These are phyloP conservation scores for Globisporangium iwayamae DNA, from an alignment of 352 stramenopile species.

Conservation along the genomic window DNA sequence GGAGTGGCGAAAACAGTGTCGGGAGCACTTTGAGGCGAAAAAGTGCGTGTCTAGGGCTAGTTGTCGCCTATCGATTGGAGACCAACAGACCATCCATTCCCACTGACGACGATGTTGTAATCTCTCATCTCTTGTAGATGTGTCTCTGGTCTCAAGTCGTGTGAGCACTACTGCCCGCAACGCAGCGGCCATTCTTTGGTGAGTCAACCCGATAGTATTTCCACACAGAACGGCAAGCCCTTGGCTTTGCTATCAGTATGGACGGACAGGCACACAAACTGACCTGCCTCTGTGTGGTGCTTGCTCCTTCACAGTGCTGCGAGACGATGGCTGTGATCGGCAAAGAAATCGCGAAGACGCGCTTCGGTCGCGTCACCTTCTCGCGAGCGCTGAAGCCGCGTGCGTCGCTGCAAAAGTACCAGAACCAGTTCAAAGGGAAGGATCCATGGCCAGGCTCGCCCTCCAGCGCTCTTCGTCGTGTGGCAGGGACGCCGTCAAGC, in stretches of 20 bases:
- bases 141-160: constrained; percentile 38
- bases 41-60: constrained; percentile 24
- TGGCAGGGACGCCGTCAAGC: not conserved
- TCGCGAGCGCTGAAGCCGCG: constrained; percentile 59
- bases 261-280: not conserved
- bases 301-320: constrained; percentile 39
- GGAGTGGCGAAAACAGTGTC: constrained; percentile 55
- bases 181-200: constrained; percentile 60
- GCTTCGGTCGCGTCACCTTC: constrained; percentile 59
- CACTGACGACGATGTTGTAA: not conserved
- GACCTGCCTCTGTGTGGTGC: not conserved
- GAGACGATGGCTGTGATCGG: constrained; percentile 61
- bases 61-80: not conserved
- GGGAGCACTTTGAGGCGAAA: constrained; percentile 48
- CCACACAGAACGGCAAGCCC: not conserved
- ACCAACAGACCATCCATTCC: too few relatives aligned
- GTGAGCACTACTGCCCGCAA: constrained; percentile 68
- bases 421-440: constrained; percentile 56
- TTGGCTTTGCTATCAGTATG: not conserved
- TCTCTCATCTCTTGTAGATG: constrained; percentile 30
- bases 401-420: constrained; percentile 63
- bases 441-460: constrained; percentile 63
- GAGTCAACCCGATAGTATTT: constrained; percentile 15
- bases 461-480: constrained; percentile 1
- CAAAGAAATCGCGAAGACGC: constrained; percentile 52